Evolutionary conservation across 768 basidiomycete genomes (phyloP), one percentile per base, ranked within the genome.

Genomic region (Leccinum disarticulatum): DNA sequence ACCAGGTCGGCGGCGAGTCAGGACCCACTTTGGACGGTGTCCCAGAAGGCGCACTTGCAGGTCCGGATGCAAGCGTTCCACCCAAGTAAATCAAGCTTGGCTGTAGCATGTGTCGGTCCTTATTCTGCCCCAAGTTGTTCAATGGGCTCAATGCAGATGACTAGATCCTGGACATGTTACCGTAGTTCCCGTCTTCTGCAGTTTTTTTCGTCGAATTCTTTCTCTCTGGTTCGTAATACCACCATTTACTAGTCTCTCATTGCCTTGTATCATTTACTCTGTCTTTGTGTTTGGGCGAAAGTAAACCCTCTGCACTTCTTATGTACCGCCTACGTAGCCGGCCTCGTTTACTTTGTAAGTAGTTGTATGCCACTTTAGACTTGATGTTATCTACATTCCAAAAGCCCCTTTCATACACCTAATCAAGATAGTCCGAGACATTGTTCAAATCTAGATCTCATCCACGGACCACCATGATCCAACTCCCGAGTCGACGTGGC

Each of bases 11-110:
- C 38, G 87, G 87, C 57, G 22, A 25, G 25, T 70, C 82, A 43
- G 64, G 76, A 14, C 71, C 76, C 10, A 68, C 77, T 46, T 66
- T 68, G 15, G 71, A 71, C 52, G 54, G 52, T 30, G 68, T 81
- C 25, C 79, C 87, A 35, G 81, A 85, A 71, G 88, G 88, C 53
- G 83, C 88, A n/a, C 76, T 90, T 59, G 83, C 88, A 41, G 88
- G 85, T 17, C 85, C 86, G 25, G 85, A 86, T 31, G 73, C 71
- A 11, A 62, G 4, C 2, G 8, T 27, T 43, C 50, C 66, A 27
- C 48, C 68, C 49, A 61, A 70, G 56, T 63, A 55, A 52, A 55
- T 48, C 57, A 27, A 38, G 43, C 43, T 57, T 59, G 51, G 33
- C 43, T 47, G 48, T 41, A 49, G 41, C 60, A 59, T 63, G 58